Evolutionary conservation across 768 basidiomycete species (phyloP).

Genomic region (Suillus plorans): DNA sequence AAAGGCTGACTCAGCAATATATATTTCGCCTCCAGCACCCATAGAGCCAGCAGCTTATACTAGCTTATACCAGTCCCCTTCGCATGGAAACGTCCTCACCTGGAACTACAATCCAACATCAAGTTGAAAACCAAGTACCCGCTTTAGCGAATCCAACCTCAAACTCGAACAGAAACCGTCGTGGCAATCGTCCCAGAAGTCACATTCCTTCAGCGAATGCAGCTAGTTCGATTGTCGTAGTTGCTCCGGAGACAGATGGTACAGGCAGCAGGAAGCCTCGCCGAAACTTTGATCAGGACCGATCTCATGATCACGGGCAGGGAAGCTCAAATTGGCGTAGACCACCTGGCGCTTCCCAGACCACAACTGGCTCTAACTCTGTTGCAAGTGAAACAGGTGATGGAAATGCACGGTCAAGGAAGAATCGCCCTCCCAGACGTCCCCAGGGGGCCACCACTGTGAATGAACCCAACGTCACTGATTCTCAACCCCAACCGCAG

Average conservation of each 20-base stretch:
- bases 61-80: neutral
- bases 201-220: neutral
- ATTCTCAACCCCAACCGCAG: neutral
- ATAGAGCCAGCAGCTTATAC: neutral
- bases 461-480: neutral
- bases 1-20: too few species aligned
- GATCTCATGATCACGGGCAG: neutral
- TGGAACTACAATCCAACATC: neutral
- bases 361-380: neutral
- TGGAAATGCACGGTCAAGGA: neutral
- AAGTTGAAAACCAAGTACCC: neutral
- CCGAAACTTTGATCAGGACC: neutral
- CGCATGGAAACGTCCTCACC: slow-evolving; percentile 4
- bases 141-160: neutral
- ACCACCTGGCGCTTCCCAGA: neutral
- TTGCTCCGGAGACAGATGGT: neutral
- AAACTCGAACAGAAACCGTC: neutral
- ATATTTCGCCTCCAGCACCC: neutral
- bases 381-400: too few species aligned
- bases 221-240: neutral
- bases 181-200: neutral
- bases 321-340: neutral
- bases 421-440: neutral
- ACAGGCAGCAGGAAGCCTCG: neutral
- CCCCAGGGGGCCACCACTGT: neutral